These are phyloP conservation scores for Pseudoneurospora amorphoporcata DNA, from an alignment of 495 filamentous ascomycete genomes.

Conservation along the genomic window DNA sequence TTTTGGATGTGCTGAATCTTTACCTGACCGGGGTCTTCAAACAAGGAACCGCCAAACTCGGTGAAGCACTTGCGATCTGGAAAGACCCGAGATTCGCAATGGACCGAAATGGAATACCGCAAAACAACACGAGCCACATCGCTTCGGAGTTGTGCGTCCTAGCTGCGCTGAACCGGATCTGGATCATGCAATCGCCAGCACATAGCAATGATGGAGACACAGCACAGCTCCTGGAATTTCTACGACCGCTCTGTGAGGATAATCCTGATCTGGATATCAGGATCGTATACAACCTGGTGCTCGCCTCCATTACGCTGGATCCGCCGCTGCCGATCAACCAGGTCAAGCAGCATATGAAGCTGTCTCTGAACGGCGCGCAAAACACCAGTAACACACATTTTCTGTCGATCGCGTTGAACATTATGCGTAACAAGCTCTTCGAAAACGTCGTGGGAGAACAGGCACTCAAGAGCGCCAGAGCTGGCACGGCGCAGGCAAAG, in stretches of 20 bases:
- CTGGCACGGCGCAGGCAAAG: constrained; percentile 62
- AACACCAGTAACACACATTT: constrained; percentile 63
- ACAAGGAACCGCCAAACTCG: constrained; percentile 68
- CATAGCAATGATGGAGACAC: constrained; percentile 38
- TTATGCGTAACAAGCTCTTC: constrained; percentile 83
- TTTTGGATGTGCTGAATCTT: constrained; percentile 31
- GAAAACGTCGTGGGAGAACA: constrained; percentile 77
- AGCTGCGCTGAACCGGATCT: constrained; percentile 67
- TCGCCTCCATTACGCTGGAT: constrained; percentile 52
- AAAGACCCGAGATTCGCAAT: constrained; percentile 47
- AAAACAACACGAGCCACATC: constrained; percentile 35
- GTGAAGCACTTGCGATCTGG: constrained; percentile 55
- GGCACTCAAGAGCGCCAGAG: constrained; percentile 76
- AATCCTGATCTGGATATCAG: constrained; percentile 64
- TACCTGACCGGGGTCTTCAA: constrained; percentile 70
- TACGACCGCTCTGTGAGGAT: constrained; percentile 56
- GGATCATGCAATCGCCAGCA: constrained; percentile 62
- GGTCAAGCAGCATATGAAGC: constrained; percentile 67
- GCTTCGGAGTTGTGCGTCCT: constrained; percentile 65
- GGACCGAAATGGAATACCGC: constrained; percentile 27
- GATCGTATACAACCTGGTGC: constrained; percentile 68
- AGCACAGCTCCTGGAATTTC: constrained; percentile 48
- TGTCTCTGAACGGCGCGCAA: constrained; percentile 40
- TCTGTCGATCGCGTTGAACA: constrained; percentile 67
- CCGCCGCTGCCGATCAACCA: constrained; percentile 48